Evolutionary conservation across 192 early-diverging fungal species (phyloP), one percentile per base, ranked within the genome.

Genomic region (Coemansia nantahalensis): DNA sequence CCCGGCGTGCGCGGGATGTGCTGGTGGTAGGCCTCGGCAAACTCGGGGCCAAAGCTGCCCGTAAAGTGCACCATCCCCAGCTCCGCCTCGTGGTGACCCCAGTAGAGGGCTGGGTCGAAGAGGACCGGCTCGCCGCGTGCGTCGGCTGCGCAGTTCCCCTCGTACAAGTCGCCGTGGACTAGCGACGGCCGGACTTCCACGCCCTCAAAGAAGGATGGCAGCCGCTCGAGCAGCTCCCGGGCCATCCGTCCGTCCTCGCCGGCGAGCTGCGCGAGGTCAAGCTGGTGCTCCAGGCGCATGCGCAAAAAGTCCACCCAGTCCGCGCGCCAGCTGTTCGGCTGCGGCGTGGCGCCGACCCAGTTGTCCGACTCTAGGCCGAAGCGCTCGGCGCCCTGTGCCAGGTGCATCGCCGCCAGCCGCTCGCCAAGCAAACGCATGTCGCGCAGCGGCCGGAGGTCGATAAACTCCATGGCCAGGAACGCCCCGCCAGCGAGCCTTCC

Each of bases 81-180:
- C 41, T 72, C 68, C 4, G 68, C 40, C 41, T 72, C 68, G 18
- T 59, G 45, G 39, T 72, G 68, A 12, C 62, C 68, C 57, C 68
- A 72, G 41, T 60, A 65, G 1, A 28, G 57, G 0, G 68, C 68
- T 34, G 62, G 62, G 30, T 72, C 62, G 17, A 45, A 72, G 15
- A 72, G 48, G 12, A 65, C 56, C 3, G 68, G 68, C 16, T 40
- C 18, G 12, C 68, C 57, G 7, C 42, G 6, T 15, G 48, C 49
- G 17, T 65, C 68, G 2, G 37, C 49, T 13, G 24, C 54, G 28
- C 44, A 64, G 37, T 65, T 72, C 8, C 62, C 62, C 22, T 28
- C 33, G 62, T 62, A 65, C 45, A 72, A 19, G 19, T 65, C 68
- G 13, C 68, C 68, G 43, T 72, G 62, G 8, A 72, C 22, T 26